Percentiles rank a stretch among this genome's conserved stretches.
These are phyloP conservation scores for Acacia melanoxylon DNA, from an alignment of 306 rosid genomes.

Conservation along the genomic window DNA sequence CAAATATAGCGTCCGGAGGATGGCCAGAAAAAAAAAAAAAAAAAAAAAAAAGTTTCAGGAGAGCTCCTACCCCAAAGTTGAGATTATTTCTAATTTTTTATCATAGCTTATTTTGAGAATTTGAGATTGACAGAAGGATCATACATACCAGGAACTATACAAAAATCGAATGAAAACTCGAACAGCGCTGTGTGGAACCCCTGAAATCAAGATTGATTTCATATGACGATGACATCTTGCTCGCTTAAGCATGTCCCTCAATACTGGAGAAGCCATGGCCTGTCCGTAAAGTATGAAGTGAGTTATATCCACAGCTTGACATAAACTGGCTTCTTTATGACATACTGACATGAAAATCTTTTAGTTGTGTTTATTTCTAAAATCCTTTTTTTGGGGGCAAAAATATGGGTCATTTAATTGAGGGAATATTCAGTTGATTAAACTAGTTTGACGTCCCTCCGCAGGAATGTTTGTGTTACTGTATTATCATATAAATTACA, in stretches of 20 bases:
- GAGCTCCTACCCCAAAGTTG: not conserved
- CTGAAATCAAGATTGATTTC: conserved; percentile 56
- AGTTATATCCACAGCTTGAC: not conserved
- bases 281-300: conserved; percentile 35
- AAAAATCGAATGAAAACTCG: conserved; percentile 74
- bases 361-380: not conserved
- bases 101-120: not conserved
- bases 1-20: not conserved
- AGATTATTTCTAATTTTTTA: not conserved
- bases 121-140: conserved; percentile 2
- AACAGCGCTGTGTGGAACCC: conserved; percentile 76
- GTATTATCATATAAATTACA: not conserved
- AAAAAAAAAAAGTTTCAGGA: not conserved
- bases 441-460: conserved; percentile 9
- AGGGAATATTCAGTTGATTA: not conserved
- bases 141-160: conserved; percentile 70
- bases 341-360: not conserved
- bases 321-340: not conserved
- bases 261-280: conserved; percentile 82
- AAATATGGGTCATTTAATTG: not conserved
- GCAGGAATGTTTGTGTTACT: not conserved
- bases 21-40: not conserved
- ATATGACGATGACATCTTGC: conserved; percentile 33
- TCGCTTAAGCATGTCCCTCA: conserved; percentile 58
- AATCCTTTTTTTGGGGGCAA: not conserved